Evolutionary conservation across 768 basidiomycete genomes (phyloP), one percentile per base, ranked within the genome.

Genomic region (Lactarius pseudohatsudake): DNA sequence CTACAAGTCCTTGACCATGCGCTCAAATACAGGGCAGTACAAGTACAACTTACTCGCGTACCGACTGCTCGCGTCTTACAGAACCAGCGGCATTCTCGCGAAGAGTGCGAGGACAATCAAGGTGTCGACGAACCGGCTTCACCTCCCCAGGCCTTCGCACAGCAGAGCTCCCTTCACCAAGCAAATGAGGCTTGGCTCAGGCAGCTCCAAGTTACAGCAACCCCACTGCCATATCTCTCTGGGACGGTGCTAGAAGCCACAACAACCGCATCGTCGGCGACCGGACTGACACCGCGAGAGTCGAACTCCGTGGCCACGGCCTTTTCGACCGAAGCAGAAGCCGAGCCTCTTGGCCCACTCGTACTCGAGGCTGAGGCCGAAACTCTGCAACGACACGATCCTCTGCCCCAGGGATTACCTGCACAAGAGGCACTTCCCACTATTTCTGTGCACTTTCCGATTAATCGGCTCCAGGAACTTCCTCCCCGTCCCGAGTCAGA

Each of bases 1-100:
- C 78, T 81, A 61, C 85, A 88, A 63, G 86, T 92, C 62, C 73
- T 88, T 41, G 78, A 82, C 13, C 84, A 86, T 80, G 88, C 86
- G 40, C 85, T 85, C 4, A 82, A 81, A 41, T 81, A 88, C 41
- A 81, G 85, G 73, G 82, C 81, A 22, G 75, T 81, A 2, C 77
- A 77, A 64, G 55, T 73, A 1, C 77, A 77, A 61, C 45, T 74
- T n/a, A 60, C 67, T 34, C 65, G 59, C 30, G 9, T 83, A 82
- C 61, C 64, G 38, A 8, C 22, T 65, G 28, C 66, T 62, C 41
- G 61, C 43, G 8, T 71, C 62, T 32, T 43, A 28, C 43, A 47
- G 36, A 32, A 43, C 11, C 61, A 20, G 28, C 10, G 26, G 16
- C 50, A 9, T 28, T 4, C 56, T 7, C 56, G 8, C 32, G 32